Conservation (phyloP, 148 eudicot species). For the Rhododendron molle region DNA sequence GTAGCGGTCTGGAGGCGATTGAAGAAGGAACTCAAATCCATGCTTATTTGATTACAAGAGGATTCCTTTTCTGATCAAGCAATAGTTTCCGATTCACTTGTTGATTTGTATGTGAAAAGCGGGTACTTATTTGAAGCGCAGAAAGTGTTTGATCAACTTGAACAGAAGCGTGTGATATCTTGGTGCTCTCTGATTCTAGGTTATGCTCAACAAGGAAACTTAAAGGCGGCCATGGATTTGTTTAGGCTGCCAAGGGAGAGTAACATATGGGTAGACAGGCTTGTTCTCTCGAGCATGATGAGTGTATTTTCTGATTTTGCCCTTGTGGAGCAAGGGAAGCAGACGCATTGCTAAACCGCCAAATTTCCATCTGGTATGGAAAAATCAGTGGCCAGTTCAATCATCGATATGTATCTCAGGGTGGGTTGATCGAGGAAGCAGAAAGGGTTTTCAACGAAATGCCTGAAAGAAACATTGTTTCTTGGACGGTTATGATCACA, state of each 20-base stretch:
- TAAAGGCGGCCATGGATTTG: constrained; percentile 53
- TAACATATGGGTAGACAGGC: constrained; percentile 39
- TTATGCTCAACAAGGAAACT: constrained; percentile 53
- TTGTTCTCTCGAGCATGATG: constrained; percentile 58
- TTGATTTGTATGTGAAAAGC: constrained; percentile 73
- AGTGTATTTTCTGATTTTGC: constrained; percentile 79
- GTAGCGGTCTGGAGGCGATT: constrained; percentile 38
- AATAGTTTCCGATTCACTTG: constrained; percentile 62
- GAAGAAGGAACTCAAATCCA: constrained; percentile 57
- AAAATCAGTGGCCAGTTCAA: constrained; percentile 57
- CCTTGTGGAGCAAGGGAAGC: constrained; percentile 69
- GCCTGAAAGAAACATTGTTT: constrained; percentile 51
- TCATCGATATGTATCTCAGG: constrained; percentile 71
- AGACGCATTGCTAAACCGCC: constrained; percentile 54
- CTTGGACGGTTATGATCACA: constrained; percentile 27
- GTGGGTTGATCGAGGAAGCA: constrained; percentile 68
- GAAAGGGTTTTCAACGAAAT: constrained; percentile 50
- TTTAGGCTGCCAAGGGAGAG: constrained; percentile 54
- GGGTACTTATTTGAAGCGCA: constrained; percentile 45
- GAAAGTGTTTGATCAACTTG: constrained; percentile 52
- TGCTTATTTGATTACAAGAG: constrained; percentile 46
- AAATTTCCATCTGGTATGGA: constrained; percentile 52
- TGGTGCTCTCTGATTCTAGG: constrained; percentile 74
- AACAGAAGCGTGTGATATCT: constrained; percentile 53
- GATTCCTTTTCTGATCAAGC: constrained; percentile 32